A percentile compares a stretch with the other conserved stretches of the same genome.
Evolutionary conservation across 2,329 filamentous ascomycete genomes (phyloP).

Genomic region (Colletotrichum scovillei): DNA sequence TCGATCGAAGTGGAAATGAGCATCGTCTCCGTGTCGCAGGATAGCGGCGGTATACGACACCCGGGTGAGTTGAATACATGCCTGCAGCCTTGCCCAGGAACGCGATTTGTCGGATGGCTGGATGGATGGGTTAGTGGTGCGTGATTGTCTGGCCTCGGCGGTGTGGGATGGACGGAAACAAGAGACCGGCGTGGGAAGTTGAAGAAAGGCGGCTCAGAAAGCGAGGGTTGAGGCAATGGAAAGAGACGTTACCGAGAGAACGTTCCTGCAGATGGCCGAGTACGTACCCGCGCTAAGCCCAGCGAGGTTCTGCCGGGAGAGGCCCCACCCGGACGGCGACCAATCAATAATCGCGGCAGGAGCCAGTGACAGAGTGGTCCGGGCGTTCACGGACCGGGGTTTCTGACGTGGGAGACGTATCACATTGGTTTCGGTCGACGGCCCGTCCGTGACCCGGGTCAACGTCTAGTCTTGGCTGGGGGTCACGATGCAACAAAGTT

Average conservation of each 20-base stretch:
- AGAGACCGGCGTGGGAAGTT: slow-evolving; percentile 3
- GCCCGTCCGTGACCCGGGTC: slow-evolving; percentile 36
- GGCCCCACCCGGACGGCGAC: not conserved
- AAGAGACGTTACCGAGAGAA: slow-evolving; percentile 33
- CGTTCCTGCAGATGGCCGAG: slow-evolving; percentile 20
- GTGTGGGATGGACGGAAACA: slow-evolving; percentile 29
- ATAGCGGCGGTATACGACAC: not conserved
- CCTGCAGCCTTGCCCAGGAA: slow-evolving; percentile 10
- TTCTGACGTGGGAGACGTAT: slow-evolving; percentile 36
- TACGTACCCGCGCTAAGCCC: slow-evolving; percentile 10
- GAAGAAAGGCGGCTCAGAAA: slow-evolving; percentile 12
- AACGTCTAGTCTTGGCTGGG: slow-evolving; percentile 11
- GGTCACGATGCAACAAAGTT: slow-evolving; percentile 28
- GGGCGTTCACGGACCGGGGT: slow-evolving; percentile 27
- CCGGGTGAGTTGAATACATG: slow-evolving; percentile 16
- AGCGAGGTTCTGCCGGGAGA: not conserved
- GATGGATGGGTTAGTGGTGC: not conserved
- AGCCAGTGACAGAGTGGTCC: slow-evolving; percentile 23
- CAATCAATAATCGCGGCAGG: not conserved
- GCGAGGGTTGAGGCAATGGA: slow-evolving; percentile 20
- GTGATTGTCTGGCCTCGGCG: slow-evolving; percentile 22
- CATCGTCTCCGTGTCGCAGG: slow-evolving; percentile 24
- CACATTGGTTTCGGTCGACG: slow-evolving; percentile 37
- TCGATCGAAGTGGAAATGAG: slow-evolving; percentile 21
- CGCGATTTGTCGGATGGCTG: not conserved